These are phyloP conservation scores for Gossypium longicalyx DNA, from an alignment of 345 rosid genomes.

Conservation along the genomic window DNA sequence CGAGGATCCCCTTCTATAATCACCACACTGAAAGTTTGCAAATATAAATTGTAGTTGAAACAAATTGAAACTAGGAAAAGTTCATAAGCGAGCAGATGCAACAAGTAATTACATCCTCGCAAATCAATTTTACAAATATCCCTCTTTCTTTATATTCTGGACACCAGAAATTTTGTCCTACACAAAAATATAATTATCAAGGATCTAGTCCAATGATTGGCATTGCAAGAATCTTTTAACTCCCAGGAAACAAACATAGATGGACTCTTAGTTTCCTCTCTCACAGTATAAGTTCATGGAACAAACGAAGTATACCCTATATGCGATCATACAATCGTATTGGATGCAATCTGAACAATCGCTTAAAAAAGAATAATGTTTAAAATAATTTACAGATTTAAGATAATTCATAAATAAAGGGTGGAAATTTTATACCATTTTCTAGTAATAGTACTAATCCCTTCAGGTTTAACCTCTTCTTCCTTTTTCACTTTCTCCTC, in stretches of 20 bases:
- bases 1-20: slow-evolving; percentile 90
- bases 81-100: background rate
- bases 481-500: slow-evolving; percentile 55
- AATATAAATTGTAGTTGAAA: background rate
- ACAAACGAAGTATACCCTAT: background rate
- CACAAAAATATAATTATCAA: background rate
- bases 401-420: background rate
- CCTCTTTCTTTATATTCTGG: background rate
- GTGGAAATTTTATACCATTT: slow-evolving; percentile 47
- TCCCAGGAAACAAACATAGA: background rate
- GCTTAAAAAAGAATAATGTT: slow-evolving; percentile 2
- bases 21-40: slow-evolving; percentile 50
- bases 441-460: slow-evolving; percentile 34
- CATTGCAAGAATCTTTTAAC: slow-evolving; percentile 2
- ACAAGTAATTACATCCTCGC: background rate
- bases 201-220: background rate
- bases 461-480: slow-evolving; percentile 51
- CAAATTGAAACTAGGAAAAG: background rate
- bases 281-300: background rate
- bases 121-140: background rate
- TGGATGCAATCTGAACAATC: background rate
- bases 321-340: background rate
- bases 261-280: background rate
- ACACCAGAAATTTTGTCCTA: no score
- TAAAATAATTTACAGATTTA: background rate